phyloP scores from a whole-genome alignment of 1,139 yeast species.

The Yamadazyma trypodendri region DNA sequence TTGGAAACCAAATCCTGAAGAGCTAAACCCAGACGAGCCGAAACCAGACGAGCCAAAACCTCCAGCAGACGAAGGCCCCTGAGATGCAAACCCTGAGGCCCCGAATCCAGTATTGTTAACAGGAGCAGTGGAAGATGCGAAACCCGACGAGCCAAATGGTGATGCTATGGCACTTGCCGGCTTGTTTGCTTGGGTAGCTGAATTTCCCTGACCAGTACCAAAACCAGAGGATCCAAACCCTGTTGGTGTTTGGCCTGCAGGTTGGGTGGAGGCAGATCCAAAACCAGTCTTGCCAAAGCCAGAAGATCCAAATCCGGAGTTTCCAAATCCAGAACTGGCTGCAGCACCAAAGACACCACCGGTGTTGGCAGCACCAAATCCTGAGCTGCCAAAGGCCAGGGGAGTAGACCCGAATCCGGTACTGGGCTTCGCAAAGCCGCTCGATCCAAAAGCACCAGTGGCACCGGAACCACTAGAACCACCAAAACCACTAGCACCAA shows the following conservation, averaged over 20 bases:
- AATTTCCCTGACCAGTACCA: conserved; percentile 2
- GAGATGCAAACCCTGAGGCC: conserved; percentile 3
- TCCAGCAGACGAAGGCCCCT: conserved; percentile 11
- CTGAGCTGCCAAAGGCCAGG: conserved; percentile 6
- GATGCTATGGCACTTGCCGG: neutral
- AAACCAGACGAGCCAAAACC: conserved; percentile 4
- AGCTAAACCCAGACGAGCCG: conserved; percentile 6
- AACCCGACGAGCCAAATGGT: neutral
- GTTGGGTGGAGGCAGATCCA: conserved; percentile 2
- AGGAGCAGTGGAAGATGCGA: neutral
- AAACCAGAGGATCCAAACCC: conserved; percentile 11
- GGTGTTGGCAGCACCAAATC: conserved; percentile 7
- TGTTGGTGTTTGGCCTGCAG: neutral
- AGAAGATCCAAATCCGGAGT: conserved; percentile 11
- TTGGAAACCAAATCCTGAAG: too few species aligned
- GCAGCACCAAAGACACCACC: too few species aligned
- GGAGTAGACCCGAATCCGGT: conserved; percentile 7
- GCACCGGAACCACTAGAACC: conserved; percentile 6
- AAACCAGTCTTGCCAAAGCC: conserved; percentile 12
- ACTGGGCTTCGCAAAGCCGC: too few species aligned
- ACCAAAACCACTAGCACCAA: conserved; percentile 8
- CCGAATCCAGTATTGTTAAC: neutral
- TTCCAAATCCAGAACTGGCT: too few species aligned
- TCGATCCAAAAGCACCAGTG: conserved; percentile 2
- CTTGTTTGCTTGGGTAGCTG: too few species aligned